phyloP scores from a whole-genome alignment of 495 filamentous ascomycete genomes.

The Amniculicola lignicola region DNA sequence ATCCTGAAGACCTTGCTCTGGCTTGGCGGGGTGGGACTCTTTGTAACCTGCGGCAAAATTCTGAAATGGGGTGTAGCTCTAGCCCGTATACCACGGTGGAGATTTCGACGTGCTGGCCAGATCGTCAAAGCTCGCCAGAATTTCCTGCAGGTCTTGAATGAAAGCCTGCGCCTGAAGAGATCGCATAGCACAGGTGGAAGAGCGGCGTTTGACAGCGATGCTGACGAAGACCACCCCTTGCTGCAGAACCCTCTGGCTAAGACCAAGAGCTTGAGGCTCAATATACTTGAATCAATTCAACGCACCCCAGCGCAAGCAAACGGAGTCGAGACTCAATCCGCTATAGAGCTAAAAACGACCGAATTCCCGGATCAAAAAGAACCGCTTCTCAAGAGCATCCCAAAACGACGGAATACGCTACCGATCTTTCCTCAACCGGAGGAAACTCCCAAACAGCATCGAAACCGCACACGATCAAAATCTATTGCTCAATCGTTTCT shows the following conservation, averaged over 20 bases:
- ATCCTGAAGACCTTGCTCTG: constrained; percentile 82
- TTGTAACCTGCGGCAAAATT: constrained; percentile 68
- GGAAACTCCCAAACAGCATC: not conserved
- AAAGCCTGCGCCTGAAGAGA: constrained; percentile 24
- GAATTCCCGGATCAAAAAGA: not conserved
- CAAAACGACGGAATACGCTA: constrained; percentile 19
- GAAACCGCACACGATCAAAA: constrained; percentile 57
- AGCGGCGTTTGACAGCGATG: constrained; percentile 50
- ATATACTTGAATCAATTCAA: constrained; percentile 11
- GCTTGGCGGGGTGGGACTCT: constrained; percentile 76
- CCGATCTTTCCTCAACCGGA: constrained; percentile 16
- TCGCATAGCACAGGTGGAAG: constrained; percentile 34
- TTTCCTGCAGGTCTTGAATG: constrained; percentile 53
- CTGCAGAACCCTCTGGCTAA: constrained; percentile 17
- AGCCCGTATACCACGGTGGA: constrained; percentile 86
- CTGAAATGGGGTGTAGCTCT: constrained; percentile 84
- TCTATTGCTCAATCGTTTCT: constrained; percentile 70
- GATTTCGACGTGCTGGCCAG: constrained; percentile 62
- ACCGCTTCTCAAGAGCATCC: not conserved
- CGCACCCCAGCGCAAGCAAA: constrained; percentile 1
- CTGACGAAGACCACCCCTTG: constrained; percentile 39
- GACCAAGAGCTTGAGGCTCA: constrained; percentile 17
- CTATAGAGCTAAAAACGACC: constrained; percentile 16
- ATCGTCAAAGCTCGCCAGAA: constrained; percentile 48
- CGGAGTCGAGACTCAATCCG: constrained; percentile 20